Base-by-base conservation (phyloP, 139 green algal species). In the Volvox reticuliferus region DNA sequence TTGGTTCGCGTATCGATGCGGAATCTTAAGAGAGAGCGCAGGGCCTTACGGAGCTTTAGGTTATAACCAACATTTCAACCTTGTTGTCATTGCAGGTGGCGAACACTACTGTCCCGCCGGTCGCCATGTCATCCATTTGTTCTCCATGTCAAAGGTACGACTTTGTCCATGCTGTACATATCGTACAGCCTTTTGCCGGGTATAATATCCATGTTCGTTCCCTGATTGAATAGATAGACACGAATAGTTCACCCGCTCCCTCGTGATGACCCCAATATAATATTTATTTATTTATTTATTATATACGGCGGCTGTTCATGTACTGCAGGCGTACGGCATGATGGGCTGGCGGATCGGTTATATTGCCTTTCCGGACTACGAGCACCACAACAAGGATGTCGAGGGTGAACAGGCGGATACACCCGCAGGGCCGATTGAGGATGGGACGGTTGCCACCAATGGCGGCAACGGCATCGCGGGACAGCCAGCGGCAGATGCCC, bases 341-440 rank as follows among this genome's bases (percentile, higher is more conserved):
- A 98, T 98, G 97, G 97, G 97, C 9, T 99, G 97, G 97, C 89
- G 96, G 21, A 91, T 98, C 67, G 97, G 97, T n/a, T 99, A 99
- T 94, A 92, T 99, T 17, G 95, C 95, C 0, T 96, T 96, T 71
- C 94, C 90, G 1, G 92, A 95, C 65, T 77, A 32, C 13, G 37
- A 91, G 22, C 37, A 82, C 26, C 37, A 77, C 82, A 88, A 89
- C 65, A 65, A 3, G 82, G 82, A 87, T 33, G 82, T 87, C 55
- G 44, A 61, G 82, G 82, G 82, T 9, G 67, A 68, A 9, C 44
- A 14, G 26, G 83, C 26, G 32, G 22, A n/a, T 0, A 50, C 61
- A 30, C 35, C 32, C 13, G 32, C 55, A 21, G 65, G 65, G 65
- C 65, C 65, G 2, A 73, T 30, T 28, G 65, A 28, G 65, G 24